These are phyloP conservation scores for Yamadazyma diospyri DNA, from an alignment of 1,139 yeast genomes.

Conservation along the genomic window DNA sequence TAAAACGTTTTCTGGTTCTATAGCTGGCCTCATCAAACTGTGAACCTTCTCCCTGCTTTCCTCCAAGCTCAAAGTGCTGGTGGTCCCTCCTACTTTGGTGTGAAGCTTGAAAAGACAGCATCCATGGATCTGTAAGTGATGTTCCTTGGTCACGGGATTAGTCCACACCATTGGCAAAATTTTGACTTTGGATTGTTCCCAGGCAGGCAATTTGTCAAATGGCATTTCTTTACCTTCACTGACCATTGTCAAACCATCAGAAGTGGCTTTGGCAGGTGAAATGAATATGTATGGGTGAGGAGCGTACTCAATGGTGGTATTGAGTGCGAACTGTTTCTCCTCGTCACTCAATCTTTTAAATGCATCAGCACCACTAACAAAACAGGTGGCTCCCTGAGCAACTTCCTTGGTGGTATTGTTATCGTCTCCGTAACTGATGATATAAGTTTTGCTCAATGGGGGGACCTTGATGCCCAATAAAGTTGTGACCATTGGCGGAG, in stretches of 20 bases:
- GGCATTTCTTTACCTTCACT: conserved; percentile 70
- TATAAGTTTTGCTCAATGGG: conserved; percentile 40
- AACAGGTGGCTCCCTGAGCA: conserved; percentile 84
- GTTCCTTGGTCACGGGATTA: conserved; percentile 80
- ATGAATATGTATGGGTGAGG: conserved; percentile 90
- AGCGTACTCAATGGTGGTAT: conserved; percentile 78
- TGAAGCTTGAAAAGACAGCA: conserved; percentile 72
- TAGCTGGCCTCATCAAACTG: conserved; percentile 80
- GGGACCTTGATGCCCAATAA: conserved; percentile 83
- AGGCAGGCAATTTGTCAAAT: conserved; percentile 66
- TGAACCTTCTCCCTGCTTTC: conserved; percentile 73
- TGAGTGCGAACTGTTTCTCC: conserved; percentile 69
- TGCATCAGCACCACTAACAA: conserved; percentile 77
- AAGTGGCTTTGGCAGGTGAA: conserved; percentile 74
- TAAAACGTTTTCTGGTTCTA: conserved; percentile 66
- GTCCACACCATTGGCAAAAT: conserved; percentile 87
- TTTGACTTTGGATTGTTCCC: conserved; percentile 77
- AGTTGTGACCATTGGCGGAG: conserved; percentile 85
- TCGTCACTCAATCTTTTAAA: conserved; percentile 62
- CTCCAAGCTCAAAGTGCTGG: conserved; percentile 49
- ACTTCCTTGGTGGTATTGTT: conserved; percentile 60
- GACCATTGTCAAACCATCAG: conserved; percentile 83
- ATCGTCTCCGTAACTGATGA: conserved; percentile 63
- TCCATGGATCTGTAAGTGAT: conserved; percentile 82
- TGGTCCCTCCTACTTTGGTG: conserved; percentile 54